Percentiles rank a stretch among this genome's conserved stretches.
phyloP scores from a whole-genome alignment of 129 eudicot species.

The Escallonia rubra region DNA sequence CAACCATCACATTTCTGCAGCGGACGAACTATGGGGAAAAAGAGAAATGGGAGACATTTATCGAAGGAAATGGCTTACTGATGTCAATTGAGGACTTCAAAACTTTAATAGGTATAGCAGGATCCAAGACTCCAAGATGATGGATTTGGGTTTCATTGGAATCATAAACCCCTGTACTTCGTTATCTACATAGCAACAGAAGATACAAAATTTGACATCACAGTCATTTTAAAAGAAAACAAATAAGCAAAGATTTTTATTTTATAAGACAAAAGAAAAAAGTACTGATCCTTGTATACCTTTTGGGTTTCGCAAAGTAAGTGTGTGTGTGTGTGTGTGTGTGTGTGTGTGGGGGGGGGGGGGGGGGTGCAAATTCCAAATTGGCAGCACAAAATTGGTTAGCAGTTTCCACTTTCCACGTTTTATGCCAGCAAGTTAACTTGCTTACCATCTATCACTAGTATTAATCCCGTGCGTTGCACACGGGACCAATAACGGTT shows the following conservation, averaged over 20 bases:
- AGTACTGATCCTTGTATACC: no score
- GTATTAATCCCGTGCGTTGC: no score
- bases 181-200: neutral
- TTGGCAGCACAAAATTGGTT: no score
- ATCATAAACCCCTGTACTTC: neutral
- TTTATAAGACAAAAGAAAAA: neutral
- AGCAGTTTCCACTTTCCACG: no score
- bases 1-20: neutral
- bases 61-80: neutral
- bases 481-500: no score
- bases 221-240: neutral
- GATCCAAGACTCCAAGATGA: conserved; percentile 4
- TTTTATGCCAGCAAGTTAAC: no score
- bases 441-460: no score
- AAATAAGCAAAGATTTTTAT: no score
- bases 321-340: no score
- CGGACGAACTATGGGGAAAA: neutral
- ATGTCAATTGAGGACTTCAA: no score
- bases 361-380: no score
- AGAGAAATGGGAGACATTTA: neutral
- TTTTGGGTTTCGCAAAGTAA: neutral
- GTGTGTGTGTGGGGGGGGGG: no score
- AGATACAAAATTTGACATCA: neutral
- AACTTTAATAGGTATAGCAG: neutral
- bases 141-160: neutral